Percentiles rank a stretch among this genome's conserved stretches.
phyloP scores from a whole-genome alignment of 2,329 filamentous ascomycete genomes.

The Elsinoe batatas region DNA sequence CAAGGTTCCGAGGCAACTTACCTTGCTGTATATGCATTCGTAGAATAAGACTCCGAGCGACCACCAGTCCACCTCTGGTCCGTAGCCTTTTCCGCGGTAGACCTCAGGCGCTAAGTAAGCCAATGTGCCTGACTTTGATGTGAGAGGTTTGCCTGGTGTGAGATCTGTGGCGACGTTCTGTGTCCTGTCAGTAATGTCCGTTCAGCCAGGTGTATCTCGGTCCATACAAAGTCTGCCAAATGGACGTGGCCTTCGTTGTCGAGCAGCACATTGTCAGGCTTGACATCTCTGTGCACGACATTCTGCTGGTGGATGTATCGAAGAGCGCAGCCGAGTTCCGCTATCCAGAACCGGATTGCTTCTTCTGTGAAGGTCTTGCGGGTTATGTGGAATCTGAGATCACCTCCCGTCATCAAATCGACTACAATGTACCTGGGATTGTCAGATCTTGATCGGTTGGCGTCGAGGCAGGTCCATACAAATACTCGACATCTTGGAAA shows the following conservation, averaged over 20 bases:
- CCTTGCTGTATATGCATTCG: conserved; percentile 99
- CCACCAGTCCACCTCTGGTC: conserved; percentile 94
- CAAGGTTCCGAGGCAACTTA: conserved; percentile 31
- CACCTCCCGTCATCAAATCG: conserved; percentile 95
- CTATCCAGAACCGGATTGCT: conserved; percentile 92
- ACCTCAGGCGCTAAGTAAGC: conserved; percentile 95
- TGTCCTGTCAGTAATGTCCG: conserved; percentile 27
- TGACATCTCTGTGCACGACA: conserved; percentile 85
- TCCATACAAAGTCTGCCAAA: conserved; percentile 85
- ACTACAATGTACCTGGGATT: conserved; percentile 73
- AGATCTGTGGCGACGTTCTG: conserved; percentile 96
- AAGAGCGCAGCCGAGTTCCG: conserved; percentile 83
- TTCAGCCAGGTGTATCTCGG: background rate
- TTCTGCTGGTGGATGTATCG: conserved; percentile 76
- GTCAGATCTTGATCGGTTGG: background rate
- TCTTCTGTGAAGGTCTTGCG: conserved; percentile 97
- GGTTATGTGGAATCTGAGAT: conserved; percentile 94
- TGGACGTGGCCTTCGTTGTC: conserved; percentile 91
- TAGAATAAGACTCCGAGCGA: conserved; percentile 97
- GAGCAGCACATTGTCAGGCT: conserved; percentile 82
- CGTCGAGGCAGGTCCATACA: conserved; percentile 49
- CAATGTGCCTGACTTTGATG: conserved; percentile 92
- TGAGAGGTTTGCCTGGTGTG: conserved; percentile 67
- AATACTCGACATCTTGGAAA: conserved; percentile 98
- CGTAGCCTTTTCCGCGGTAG: conserved; percentile 82